These are phyloP conservation scores for Agaricales sp. DNA, from an alignment of 1,284 basidiomycete species.

Conservation along the genomic window DNA sequence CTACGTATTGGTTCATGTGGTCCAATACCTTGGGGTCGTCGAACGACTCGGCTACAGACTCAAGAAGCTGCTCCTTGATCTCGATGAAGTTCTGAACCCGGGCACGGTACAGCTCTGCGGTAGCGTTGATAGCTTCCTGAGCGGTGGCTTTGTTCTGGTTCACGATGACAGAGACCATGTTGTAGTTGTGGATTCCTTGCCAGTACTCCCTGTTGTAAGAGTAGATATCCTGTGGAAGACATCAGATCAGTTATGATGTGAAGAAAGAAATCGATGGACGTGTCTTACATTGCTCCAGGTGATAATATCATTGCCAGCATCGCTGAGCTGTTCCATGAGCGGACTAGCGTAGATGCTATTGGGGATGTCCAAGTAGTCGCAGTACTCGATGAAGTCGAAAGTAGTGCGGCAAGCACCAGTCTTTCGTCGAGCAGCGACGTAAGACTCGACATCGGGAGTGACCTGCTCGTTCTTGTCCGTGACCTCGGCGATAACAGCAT, in stretches of 20 bases:
- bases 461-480: background rate
- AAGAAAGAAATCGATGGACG: background rate
- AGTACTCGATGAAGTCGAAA: constrained; percentile 1
- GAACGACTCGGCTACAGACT: background rate
- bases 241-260: background rate
- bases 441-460: constrained; percentile 1
- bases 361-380: background rate
- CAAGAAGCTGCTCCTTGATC: background rate
- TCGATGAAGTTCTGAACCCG: background rate
- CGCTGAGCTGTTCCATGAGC: background rate
- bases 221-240: background rate
- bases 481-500: background rate
- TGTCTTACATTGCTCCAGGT: background rate
- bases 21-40: background rate
- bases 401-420: background rate
- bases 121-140: background rate
- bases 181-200: constrained; percentile 1
- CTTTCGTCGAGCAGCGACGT: background rate
- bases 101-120: background rate
- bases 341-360: background rate
- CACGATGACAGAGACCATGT: constrained; percentile 1
- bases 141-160: background rate
- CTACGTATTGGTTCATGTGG: background rate
- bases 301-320: constrained; percentile 1
- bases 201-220: background rate